Conservation (phyloP, 1,284 basidiomycete species). For the Pseudozyma flocculosa region DNA sequence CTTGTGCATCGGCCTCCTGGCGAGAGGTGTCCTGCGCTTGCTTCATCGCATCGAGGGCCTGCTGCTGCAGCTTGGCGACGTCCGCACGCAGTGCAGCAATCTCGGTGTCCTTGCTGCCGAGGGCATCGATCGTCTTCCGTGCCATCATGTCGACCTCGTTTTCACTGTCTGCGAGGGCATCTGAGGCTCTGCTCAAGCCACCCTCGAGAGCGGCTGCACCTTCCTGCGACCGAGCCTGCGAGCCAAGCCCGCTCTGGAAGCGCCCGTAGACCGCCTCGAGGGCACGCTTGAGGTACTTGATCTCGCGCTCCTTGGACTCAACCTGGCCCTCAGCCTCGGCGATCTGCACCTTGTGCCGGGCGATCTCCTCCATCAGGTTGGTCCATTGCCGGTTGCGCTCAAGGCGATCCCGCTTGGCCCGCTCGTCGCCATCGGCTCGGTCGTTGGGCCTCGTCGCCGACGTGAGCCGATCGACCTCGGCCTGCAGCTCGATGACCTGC, state of each 20-base stretch:
- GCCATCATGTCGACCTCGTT: conserved; percentile 72
- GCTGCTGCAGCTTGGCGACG: conserved; percentile 43
- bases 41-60: conserved; percentile 25
- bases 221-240: conserved; percentile 55
- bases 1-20: conserved; percentile 13
- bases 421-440: conserved; percentile 30
- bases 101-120: conserved; percentile 72
- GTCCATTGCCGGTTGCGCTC: conserved; percentile 78
- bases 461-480: conserved; percentile 67
- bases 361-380: conserved; percentile 73
- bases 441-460: conserved; percentile 25
- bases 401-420: conserved; percentile 71
- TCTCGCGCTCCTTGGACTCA: conserved; percentile 70
- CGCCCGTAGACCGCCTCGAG: conserved; percentile 80
- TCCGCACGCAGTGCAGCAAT: conserved; percentile 60
- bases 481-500: conserved; percentile 72
- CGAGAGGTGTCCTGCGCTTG: conserved; percentile 6
- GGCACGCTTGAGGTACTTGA: conserved; percentile 74
- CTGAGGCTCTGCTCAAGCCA: neutral
- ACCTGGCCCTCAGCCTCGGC: conserved; percentile 64
- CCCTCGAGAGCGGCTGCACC: conserved; percentile 17
- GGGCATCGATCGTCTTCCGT: conserved; percentile 68
- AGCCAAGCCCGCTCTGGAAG: conserved; percentile 62
- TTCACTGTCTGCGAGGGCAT: conserved; percentile 12
- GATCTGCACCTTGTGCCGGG: conserved; percentile 69